Conservation (phyloP, 1,284 basidiomycete species). For the Neolentinus lepideus region DNA sequence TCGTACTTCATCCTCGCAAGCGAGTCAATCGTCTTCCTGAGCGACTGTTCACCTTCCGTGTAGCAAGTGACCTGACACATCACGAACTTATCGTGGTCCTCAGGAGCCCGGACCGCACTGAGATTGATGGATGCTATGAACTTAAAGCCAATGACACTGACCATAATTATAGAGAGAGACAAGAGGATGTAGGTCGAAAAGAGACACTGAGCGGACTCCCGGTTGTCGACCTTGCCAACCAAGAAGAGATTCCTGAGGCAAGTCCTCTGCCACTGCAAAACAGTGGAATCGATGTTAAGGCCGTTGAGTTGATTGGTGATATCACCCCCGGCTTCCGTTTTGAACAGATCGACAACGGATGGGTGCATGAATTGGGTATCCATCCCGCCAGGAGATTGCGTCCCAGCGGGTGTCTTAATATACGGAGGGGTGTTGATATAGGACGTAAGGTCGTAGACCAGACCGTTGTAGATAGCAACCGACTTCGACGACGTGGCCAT, state of each 20-base stretch:
- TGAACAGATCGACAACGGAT: conserved; percentile 74
- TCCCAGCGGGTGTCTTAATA: conserved; percentile 51
- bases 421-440: conserved; percentile 66
- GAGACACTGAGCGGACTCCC: conserved; percentile 85
- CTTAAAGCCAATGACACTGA: conserved; percentile 95
- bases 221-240: conserved; percentile 87
- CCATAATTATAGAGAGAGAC: conserved; percentile 88
- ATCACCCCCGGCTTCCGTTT: conserved; percentile 75
- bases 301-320: conserved; percentile 74
- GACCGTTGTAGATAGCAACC: conserved; percentile 76
- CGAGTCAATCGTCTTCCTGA: conserved; percentile 90
- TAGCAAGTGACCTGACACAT: conserved; percentile 98
- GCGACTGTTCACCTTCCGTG: conserved; percentile 87
- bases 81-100: conserved; percentile 98
- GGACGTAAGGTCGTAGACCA: conserved; percentile 84
- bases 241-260: conserved; percentile 92
- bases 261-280: conserved; percentile 73
- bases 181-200: conserved; percentile 93
- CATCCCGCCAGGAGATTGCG: conserved; percentile 39
- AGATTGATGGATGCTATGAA: conserved; percentile 95
- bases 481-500: conserved; percentile 59
- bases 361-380: conserved; percentile 77
- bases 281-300: conserved; percentile 58
- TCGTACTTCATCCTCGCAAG: conserved; percentile 93
- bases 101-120: conserved; percentile 75